Base-by-base conservation (phyloP, 208 protist genomes). In the Trypanosoma theileri region DNA sequence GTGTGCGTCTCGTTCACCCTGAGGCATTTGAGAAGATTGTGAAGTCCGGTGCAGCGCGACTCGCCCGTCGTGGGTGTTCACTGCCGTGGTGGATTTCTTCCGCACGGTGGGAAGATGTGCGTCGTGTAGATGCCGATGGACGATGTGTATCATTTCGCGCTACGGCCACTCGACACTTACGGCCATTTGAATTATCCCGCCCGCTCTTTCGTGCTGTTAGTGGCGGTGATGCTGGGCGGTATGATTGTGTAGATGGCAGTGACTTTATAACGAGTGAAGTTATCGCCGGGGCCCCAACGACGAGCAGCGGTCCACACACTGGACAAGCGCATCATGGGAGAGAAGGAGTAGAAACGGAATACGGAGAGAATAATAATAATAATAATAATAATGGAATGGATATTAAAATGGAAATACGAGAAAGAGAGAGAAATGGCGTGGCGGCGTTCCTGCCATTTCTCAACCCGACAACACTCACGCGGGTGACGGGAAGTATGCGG, bases 41-140 rank as follows among this genome's bases (percentile, higher is more conserved):
- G 46, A 95, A 95, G 78, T 31, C 44, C 13, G 85, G 80, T 13
- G 90, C 90, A n/a, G 62, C 35, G 14, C 74, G 81, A 66, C 67
- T 86, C 28, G 79, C 76, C 70, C 56, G 65, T 53, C 24, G 54
- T 35, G 80, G 79, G 7, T 93, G 86, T 66, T 68, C 74, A 17
- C 73, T 77, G 73, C 89, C 89, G 59, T 95, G 89, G 89, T 95
- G 89, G 89, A 80, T 84, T 22, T 75, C 75, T 52, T 59, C 69
- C 46, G 80, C 86, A 42, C 69, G 54, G 26, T 95, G 89, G 89
- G 28, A 48, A 0, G 46, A 68, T 44, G 19, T 87, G 0, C 59
- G 28, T 12, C 59, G 28, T 13, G 26, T 40, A 4, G 19, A 59
- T 7, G 62, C 66, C 9, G 44, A 52, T 14, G 61, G 65, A 21